A percentile compares a stretch with the other conserved stretches of the same genome.
Conservation (phyloP, 345 rosid species). For the Eucalyptus grandis region DNA sequence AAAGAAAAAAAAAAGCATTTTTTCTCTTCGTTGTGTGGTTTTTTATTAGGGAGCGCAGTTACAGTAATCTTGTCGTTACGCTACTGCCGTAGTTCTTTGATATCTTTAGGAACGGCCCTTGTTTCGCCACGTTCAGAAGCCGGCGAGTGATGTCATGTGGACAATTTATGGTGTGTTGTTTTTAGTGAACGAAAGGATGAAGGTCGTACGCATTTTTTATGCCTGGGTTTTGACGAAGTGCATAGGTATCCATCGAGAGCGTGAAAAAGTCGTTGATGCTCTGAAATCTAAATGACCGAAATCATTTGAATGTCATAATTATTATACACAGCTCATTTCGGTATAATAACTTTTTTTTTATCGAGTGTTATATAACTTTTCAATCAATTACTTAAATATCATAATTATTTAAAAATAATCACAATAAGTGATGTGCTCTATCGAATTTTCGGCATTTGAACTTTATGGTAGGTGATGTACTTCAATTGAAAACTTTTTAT, state of each 20-base stretch:
- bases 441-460: fast-evolving
- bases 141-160: neutral
- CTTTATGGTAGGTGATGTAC: neutral
- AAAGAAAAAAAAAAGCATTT: neutral
- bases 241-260: neutral
- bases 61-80: neutral
- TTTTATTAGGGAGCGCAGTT: neutral
- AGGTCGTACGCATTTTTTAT: neutral
- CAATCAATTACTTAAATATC: fast-evolving
- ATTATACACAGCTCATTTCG: fast-evolving
- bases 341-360: no score
- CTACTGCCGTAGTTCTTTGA: neutral
- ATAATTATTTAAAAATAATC: no score
- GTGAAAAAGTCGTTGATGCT: no score
- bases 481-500: neutral
- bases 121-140: neutral
- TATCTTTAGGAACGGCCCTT: neutral
- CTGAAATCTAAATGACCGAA: no score
- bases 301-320: no score
- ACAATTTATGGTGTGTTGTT: fast-evolving
- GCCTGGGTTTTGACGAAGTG: neutral
- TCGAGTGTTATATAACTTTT: no score
- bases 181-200: neutral
- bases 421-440: fast-evolving
- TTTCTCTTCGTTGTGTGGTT: no score